Evolutionary conservation across 1,139 yeast genomes (phyloP), one percentile per base, ranked within the genome.

Genomic region (Pichia sp.): DNA sequence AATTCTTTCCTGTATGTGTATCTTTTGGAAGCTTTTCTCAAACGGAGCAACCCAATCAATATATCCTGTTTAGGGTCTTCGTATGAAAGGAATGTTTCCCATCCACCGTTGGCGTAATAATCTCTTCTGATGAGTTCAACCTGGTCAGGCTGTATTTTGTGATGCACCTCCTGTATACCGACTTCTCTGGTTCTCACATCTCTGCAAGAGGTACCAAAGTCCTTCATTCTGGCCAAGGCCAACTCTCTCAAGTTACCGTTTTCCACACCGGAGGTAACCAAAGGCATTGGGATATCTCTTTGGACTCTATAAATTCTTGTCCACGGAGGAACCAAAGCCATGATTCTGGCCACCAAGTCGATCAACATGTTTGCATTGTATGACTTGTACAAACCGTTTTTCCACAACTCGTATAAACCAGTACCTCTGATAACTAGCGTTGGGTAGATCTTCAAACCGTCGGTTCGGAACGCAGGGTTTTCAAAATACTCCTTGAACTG

Each of bases 131-230:
- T 89, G 54, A 93, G 75, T 72, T 93, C 99, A 16, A 93, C 97
- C 70, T 93, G 98, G 67, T 95, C 98, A 0, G 99, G 99, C 45
- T 88, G 88, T 32, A 95, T 96, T 70, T 92, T 92, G 70, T 92
- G 96, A 70, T 93, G 99, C 4, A 93, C 98, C 69, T 93, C 99
- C 72, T 93, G 98, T 57, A 93, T 93, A 59, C 99, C 99, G 36
- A 95, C 99, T 73, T 93, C 99, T 72, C 99, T 82, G 0, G 99
- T 90, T 70, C 99, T 84, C n/a, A 93, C 96, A 69, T 93, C 99
- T 64, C 99, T 80, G 72, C 99, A 93, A 43, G 88, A 79, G 1
- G 97, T 90, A 57, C 99, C 99, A 67, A 93, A 90, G 75, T 93
- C 99, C 68, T 90, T 90, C 99, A 93, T 95, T 72, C 99, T 81